These are phyloP conservation scores for Crithidia fasciculata DNA, from an alignment of 208 protist genomes.

Conservation along the genomic window DNA sequence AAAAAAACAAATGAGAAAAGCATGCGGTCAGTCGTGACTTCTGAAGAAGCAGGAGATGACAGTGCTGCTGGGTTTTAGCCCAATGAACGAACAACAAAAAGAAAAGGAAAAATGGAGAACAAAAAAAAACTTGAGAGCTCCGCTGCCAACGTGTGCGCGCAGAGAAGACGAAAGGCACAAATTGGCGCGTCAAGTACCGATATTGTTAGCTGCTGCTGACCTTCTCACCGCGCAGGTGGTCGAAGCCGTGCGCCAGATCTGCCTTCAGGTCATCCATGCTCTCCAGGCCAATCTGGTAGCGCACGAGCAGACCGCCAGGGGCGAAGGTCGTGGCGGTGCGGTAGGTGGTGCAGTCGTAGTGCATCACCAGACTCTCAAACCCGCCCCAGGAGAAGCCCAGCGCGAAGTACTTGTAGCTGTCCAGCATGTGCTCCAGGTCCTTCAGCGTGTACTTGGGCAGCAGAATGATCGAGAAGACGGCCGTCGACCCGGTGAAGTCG, in stretches of 20 bases:
- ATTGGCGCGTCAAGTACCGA: not conserved
- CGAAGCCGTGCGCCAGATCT: constrained; percentile 33
- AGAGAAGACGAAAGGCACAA: not conserved
- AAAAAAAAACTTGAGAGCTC: not conserved
- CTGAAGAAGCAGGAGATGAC: constrained; percentile 1
- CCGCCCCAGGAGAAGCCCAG: constrained; percentile 43
- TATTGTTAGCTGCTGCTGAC: not conserved
- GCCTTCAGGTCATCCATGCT: constrained; percentile 37
- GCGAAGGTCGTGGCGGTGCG: constrained; percentile 36
- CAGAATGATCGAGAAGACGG: constrained; percentile 31
- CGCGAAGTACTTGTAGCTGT: constrained; percentile 28
- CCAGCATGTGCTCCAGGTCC: constrained; percentile 29
- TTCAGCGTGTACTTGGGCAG: constrained; percentile 29
- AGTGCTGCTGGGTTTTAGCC: not conserved
- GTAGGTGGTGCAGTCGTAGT: constrained; percentile 32
- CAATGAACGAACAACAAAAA: constrained; percentile 1
- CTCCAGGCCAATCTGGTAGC: constrained; percentile 40
- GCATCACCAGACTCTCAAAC: constrained; percentile 38
- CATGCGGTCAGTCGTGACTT: no score
- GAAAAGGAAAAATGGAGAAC: not conserved
- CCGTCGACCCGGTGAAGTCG: constrained; percentile 37
- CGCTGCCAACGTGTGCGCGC: not conserved
- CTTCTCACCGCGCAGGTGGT: constrained; percentile 7
- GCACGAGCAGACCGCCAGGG: constrained; percentile 28
- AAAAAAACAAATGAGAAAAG: no score